Evolutionary conservation across 208 protist genomes (phyloP), one percentile per base, ranked within the genome.

Genomic region (Wallacemonas collosoma): DNA sequence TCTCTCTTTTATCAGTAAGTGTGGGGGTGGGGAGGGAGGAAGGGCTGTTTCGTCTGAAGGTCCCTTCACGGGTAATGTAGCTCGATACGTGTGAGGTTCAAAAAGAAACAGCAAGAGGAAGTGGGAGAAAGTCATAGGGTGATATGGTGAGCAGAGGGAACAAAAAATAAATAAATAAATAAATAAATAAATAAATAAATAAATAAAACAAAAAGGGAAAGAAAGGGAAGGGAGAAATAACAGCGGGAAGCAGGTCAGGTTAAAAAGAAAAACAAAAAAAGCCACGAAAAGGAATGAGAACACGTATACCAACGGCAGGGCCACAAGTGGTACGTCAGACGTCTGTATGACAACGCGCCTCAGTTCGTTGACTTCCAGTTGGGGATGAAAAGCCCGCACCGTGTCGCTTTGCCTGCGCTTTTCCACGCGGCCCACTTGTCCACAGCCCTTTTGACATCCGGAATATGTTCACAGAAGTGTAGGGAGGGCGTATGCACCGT

Each of bases 401-500:
- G 40, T 12, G 60, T 57, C 7, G 6, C n/a, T 71, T 39, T 68
- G 44, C 76, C 48, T 57, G 11, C 54, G 44, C 60, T 38, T 44
- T 51, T 64, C 77, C 81, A 90, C 47, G 56, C 43, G 1, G 53
- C 72, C 79, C 81, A 90, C n/a, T 35, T 48, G 15, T 40, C 14
- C 12, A 63, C 60, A 5, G 74, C 80, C 35, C 78, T 61, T 0
- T 56, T 35, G n/a, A 75, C 77, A 1, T 61, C 48, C 2, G 83
- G 83, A 50, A 91, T 56, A 15, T 56, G 50, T 3, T 76, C 65
- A 1, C 82, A 81, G 67, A 96, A 96, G 2, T 65, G 12, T 15
- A 94, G 76, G 11, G 89, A 88, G 1, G 80, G 86, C 41, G 71
- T 71, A 68, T 96, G 77, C 1, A 96, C 86, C 1, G 86, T 87